These are phyloP conservation scores for Pestalotiopsis sp. DNA, from an alignment of 2,329 filamentous ascomycete species.

Conservation along the genomic window DNA sequence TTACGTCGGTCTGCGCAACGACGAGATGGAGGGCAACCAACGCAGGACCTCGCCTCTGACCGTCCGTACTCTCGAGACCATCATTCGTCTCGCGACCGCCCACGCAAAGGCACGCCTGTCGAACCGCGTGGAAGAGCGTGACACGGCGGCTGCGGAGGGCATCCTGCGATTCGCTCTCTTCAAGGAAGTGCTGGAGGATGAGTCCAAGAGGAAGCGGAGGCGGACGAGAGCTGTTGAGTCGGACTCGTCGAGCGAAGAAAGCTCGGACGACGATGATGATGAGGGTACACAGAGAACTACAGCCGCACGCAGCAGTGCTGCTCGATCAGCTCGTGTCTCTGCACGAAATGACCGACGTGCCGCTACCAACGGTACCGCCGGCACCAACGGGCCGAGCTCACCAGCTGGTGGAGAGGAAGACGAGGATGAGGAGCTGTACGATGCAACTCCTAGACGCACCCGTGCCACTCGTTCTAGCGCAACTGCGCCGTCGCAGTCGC, in stretches of 20 bases:
- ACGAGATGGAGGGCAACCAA: slow-evolving; percentile 93
- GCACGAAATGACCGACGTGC: slow-evolving; percentile 26
- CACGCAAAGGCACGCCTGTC: slow-evolving; percentile 92
- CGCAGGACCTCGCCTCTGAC: slow-evolving; percentile 93
- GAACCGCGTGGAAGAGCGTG: slow-evolving; percentile 82
- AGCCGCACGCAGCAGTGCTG: slow-evolving; percentile 40
- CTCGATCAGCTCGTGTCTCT: slow-evolving; percentile 31
- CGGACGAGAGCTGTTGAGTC: slow-evolving; percentile 61
- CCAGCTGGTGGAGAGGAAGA: slow-evolving; percentile 33
- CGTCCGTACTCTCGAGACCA: slow-evolving; percentile 91
- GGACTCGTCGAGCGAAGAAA: slow-evolving; percentile 60
- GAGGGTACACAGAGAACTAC: slow-evolving; percentile 25
- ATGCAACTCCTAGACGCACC: slow-evolving; percentile 41
- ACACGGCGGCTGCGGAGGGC: slow-evolving; percentile 82
- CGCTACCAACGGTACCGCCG: slow-evolving; percentile 25
- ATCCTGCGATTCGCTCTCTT: slow-evolving; percentile 95
- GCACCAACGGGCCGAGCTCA: slow-evolving; percentile 24
- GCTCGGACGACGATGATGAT: slow-evolving; percentile 57
- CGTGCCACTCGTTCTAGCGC: slow-evolving; percentile 36
- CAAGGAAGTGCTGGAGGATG: slow-evolving; percentile 84
- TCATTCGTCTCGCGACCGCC: slow-evolving; percentile 96
- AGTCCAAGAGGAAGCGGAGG: slow-evolving; percentile 81
- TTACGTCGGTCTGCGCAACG: slow-evolving; percentile 91
- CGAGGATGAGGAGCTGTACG: slow-evolving; percentile 50
- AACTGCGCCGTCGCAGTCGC: slow-evolving; percentile 36